Percentiles rank a stretch among this genome's conserved stretches.
Evolutionary conservation across 495 filamentous ascomycete species (phyloP).

Genomic region (Talaromyces nanjingensis): DNA sequence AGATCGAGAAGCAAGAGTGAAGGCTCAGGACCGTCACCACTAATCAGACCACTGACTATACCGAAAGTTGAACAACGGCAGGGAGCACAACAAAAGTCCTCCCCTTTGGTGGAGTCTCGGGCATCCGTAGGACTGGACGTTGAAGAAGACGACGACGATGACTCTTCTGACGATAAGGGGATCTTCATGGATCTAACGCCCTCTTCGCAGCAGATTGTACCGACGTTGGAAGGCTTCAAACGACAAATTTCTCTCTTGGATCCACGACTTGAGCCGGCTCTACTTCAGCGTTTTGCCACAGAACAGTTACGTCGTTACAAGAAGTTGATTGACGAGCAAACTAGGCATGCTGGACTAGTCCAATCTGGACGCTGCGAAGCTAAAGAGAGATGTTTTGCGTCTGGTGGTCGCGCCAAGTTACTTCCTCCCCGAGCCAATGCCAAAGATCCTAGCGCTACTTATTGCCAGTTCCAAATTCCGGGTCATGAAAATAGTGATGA

Average conservation of each 20-base stretch:
- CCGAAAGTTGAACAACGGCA: not conserved
- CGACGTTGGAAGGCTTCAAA: conserved; percentile 71
- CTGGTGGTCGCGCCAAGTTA: conserved; percentile 51
- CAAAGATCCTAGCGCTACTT: conserved; percentile 33
- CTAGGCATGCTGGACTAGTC: conserved; percentile 60
- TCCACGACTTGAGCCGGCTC: conserved; percentile 56
- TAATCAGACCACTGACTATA: not conserved
- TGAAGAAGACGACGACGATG: conserved; percentile 36
- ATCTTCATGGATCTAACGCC: conserved; percentile 43
- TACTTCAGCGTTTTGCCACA: conserved; percentile 76
- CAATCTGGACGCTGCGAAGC: conserved; percentile 49
- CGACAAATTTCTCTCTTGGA: conserved; percentile 67
- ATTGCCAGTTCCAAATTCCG: conserved; percentile 44
- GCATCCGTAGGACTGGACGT: conserved; percentile 15
- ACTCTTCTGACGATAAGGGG: conserved; percentile 41
- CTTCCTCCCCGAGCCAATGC: conserved; percentile 43
- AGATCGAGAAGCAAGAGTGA: conserved; percentile 64
- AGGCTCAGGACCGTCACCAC: not conserved
- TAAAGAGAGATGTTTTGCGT: conserved; percentile 53
- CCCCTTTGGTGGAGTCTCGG: not conserved
- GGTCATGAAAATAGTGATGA: conserved; percentile 53
- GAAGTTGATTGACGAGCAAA: conserved; percentile 61
- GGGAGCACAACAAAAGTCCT: not conserved
- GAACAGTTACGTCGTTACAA: conserved; percentile 78
- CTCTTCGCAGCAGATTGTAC: conserved; percentile 47